Conservation (phyloP, 2,329 filamentous ascomycete genomes). For the Talaromyces sp. region DNA sequence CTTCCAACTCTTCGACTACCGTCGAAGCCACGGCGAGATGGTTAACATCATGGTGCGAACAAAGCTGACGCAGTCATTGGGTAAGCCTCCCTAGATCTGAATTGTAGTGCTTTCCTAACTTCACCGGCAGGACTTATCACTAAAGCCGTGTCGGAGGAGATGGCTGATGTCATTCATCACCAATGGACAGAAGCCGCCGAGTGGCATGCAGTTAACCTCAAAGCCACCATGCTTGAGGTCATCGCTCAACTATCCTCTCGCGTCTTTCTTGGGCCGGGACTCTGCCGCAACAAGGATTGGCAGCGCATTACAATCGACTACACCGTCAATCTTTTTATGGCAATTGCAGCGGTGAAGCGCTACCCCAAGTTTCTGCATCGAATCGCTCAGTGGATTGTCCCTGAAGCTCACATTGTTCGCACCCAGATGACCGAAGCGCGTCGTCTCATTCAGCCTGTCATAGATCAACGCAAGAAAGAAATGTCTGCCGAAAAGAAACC, state of each 20-base stretch:
- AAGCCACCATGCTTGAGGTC: constrained; percentile 18
- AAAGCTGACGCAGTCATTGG: constrained; percentile 13
- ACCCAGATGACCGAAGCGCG: constrained; percentile 37
- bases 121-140: constrained; percentile 13
- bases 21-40: neutral
- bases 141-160: constrained; percentile 15
- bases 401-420: constrained; percentile 37
- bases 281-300: constrained; percentile 22
- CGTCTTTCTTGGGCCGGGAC: constrained; percentile 23
- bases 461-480: constrained; percentile 18
- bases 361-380: constrained; percentile 40
- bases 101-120: neutral
- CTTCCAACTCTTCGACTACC: constrained; percentile 12
- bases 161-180: constrained; percentile 1
- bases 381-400: constrained; percentile 43
- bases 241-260: constrained; percentile 20
- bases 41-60: constrained; percentile 6
- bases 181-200: constrained; percentile 17
- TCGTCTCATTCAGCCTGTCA: constrained; percentile 29
- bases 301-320: constrained; percentile 21
- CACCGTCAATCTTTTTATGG: constrained; percentile 20
- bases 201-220: constrained; percentile 18
- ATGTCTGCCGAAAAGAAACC: neutral
- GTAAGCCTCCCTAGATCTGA: neutral
- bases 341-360: constrained; percentile 37